These are phyloP conservation scores for Cenchrus fungigraminus DNA, from an alignment of 176 grass and related monocot species.

Conservation along the genomic window DNA sequence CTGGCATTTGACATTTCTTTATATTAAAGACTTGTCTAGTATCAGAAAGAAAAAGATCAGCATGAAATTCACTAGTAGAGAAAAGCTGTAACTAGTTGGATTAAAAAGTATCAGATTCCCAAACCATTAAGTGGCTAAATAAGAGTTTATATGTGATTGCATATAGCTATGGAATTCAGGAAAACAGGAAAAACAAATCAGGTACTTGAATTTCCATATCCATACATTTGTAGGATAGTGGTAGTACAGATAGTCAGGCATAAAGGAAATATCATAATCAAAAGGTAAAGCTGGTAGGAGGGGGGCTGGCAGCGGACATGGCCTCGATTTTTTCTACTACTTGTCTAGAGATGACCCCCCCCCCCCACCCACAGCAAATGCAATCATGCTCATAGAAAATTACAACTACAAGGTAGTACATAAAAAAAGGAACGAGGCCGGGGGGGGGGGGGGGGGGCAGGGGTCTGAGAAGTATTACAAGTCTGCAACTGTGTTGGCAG, in stretches of 20 bases:
- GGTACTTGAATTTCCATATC: slow-evolving; percentile 14
- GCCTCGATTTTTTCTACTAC: too few species aligned
- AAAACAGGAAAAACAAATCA: not conserved
- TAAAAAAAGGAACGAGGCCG: too few species aligned
- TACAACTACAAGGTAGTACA: too few species aligned
- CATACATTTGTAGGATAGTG: not conserved
- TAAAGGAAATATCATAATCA: slow-evolving; percentile 17
- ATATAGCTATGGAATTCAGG: not conserved
- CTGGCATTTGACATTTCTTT: slow-evolving; percentile 15
- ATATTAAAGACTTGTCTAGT: slow-evolving; percentile 3
- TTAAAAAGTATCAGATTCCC: slow-evolving; percentile 11
- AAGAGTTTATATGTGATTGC: slow-evolving; percentile 19
- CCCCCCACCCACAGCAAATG: too few species aligned
- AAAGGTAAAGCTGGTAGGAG: not conserved
- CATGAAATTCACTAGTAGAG: slow-evolving; percentile 6
- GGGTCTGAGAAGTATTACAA: slow-evolving; percentile 40
- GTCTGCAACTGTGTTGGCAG: slow-evolving; percentile 82
- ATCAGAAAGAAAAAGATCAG: not conserved
- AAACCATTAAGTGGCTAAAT: not conserved
- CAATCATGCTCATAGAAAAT: too few species aligned
- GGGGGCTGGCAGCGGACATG: too few species aligned
- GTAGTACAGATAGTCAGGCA: slow-evolving; percentile 2
- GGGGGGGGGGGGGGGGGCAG: too few species aligned
- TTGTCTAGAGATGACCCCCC: too few species aligned
- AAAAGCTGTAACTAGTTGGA: slow-evolving; percentile 1